Evolutionary conservation across 2,329 filamentous ascomycete species (phyloP).

Genomic region (Aspergillus sp.): DNA sequence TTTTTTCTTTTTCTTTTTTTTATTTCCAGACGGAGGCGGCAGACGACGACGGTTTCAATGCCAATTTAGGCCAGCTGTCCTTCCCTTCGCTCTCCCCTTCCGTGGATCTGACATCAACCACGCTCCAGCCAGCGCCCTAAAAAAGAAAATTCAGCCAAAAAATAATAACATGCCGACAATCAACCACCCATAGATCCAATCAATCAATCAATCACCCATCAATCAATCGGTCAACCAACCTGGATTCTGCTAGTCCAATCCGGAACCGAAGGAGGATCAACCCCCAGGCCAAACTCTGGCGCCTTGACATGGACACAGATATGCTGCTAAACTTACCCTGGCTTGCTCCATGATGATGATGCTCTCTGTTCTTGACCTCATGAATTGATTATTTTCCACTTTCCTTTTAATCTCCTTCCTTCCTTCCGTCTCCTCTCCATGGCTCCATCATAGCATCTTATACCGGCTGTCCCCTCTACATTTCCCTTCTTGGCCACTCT

Average conservation of each 20-base stretch:
- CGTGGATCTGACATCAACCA: slow-evolving; percentile 28
- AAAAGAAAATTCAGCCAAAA: slow-evolving; percentile 1
- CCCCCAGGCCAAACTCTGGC: slow-evolving; percentile 31
- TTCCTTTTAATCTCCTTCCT: background rate
- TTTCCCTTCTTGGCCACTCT: background rate
- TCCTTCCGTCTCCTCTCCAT: background rate
- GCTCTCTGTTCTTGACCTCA: slow-evolving; percentile 31
- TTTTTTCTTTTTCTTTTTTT: slow-evolving; percentile 4
- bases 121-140: slow-evolving; percentile 18
- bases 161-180: slow-evolving; percentile 16
- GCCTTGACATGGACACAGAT: slow-evolving; percentile 15
- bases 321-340: slow-evolving; percentile 18
- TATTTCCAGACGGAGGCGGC: slow-evolving; percentile 5
- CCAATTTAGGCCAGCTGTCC: slow-evolving; percentile 17
- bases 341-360: slow-evolving; percentile 11
- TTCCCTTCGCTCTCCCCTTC: slow-evolving; percentile 8
- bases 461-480: too few relatives aligned
- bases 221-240: slow-evolving; percentile 9
- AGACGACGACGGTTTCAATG: slow-evolving; percentile 19
- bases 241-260: slow-evolving; percentile 16
- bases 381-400: slow-evolving; percentile 12
- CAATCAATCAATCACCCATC: slow-evolving; percentile 1
- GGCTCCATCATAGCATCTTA: background rate
- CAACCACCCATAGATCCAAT: slow-evolving; percentile 2
- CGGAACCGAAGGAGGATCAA: slow-evolving; percentile 29